Conservation (phyloP, 192 early-diverging fungal species). For the Coemansia sp. region DNA sequence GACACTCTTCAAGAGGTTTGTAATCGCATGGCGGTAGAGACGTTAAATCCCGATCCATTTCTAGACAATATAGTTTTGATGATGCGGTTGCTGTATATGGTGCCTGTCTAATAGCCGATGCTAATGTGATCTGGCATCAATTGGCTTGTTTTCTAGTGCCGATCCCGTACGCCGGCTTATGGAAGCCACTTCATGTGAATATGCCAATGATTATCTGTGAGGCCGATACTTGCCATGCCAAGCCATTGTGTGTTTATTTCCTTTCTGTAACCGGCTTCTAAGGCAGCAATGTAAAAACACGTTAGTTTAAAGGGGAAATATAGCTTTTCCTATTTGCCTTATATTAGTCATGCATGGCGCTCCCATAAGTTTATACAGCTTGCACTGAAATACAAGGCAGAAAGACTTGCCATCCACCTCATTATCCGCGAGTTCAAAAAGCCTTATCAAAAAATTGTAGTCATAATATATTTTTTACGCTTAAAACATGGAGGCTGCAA, state of each 20-base stretch:
- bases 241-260: too few species aligned
- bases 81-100: neutral
- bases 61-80: neutral
- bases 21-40: slow-evolving; percentile 52
- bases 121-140: too few species aligned
- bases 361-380: neutral
- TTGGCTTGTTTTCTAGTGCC: too few species aligned
- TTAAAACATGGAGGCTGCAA: slow-evolving; percentile 37
- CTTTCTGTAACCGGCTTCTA: too few species aligned
- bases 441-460: too few species aligned
- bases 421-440: too few species aligned
- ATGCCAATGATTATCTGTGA: neutral
- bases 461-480: neutral
- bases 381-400: neutral
- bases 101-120: neutral
- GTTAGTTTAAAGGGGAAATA: neutral
- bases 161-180: neutral
- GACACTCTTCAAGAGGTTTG: slow-evolving; percentile 60
- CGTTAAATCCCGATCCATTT: neutral
- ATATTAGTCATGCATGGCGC: neutral
- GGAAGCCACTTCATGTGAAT: neutral
- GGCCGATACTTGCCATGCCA: too few species aligned
- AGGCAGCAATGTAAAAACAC: too few species aligned
- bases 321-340: neutral
- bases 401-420: neutral